Conservation (phyloP, 139 green algal species). For the Pleodorina starrii region DNA sequence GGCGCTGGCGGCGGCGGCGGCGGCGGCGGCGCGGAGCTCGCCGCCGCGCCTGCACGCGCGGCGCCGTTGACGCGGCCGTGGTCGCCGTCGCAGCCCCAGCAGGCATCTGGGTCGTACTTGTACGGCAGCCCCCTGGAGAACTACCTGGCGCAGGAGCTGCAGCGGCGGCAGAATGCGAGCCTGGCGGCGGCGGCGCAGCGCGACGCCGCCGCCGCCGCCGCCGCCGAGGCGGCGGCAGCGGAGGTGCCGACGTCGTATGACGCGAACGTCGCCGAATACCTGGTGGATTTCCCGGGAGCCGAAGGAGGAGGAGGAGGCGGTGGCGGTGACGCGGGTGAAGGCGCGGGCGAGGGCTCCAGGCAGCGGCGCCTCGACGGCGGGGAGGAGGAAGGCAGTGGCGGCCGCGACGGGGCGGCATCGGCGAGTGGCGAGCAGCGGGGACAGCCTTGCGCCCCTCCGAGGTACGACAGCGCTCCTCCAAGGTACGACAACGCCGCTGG, state of each 20-base stretch:
- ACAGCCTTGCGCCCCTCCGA: neutral
- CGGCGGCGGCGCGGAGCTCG: no score
- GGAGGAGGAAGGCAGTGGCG: neutral
- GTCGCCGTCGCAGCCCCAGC: neutral
- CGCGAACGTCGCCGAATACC: neutral
- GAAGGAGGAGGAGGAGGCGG: neutral
- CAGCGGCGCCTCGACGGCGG: no score
- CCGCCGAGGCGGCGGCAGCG: neutral
- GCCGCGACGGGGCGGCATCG: no score
- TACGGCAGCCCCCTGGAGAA: neutral
- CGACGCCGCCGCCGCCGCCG: neutral
- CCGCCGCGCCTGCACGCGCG: neutral
- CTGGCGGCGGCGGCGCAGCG: neutral
- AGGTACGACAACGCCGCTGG: no score
- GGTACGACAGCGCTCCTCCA: no score
- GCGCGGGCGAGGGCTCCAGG: no score
- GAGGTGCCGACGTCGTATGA: neutral
- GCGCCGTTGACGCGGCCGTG: no score
- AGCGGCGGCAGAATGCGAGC: neutral
- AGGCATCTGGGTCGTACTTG: neutral
- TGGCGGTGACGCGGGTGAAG: no score
- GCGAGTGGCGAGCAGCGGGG: neutral
- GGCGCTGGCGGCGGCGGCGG: no score
- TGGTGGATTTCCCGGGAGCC: neutral
- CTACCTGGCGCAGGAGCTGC: neutral